A percentile compares a stretch with the other conserved stretches of the same genome.
phyloP scores from a whole-genome alignment of 148 eudicot species.

The Pouteria glomerata region DNA sequence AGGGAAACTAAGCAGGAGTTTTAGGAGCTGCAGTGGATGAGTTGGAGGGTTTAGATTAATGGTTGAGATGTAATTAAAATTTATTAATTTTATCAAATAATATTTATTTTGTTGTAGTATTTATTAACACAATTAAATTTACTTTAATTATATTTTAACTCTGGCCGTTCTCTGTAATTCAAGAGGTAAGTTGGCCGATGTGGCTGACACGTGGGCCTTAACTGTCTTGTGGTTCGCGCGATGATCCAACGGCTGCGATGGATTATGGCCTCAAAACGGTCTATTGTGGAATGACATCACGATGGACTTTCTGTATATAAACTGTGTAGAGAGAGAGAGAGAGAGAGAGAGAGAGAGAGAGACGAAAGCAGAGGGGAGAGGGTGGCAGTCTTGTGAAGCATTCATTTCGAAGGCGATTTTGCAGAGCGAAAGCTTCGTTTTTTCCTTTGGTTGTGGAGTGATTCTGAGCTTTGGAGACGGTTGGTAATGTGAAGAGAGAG shows the following conservation, averaged over 20 bases:
- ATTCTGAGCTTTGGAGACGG: neutral
- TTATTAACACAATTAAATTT: too few species aligned
- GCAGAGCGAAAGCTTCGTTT: conserved; percentile 11
- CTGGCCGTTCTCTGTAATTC: too few species aligned
- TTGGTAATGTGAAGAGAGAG: conserved; percentile 1
- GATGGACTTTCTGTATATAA: neutral
- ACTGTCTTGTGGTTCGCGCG: neutral
- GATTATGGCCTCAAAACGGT: neutral
- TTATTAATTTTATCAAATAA: too few species aligned
- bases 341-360: conserved; percentile 4
- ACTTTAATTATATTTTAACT: too few species aligned
- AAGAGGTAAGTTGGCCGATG: neutral
- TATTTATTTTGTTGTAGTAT: too few species aligned
- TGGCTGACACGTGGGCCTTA: neutral
- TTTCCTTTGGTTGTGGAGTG: conserved; percentile 12
- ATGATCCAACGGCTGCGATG: conserved; percentile 5
- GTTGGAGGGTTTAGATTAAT: too few species aligned
- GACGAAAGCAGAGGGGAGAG: neutral
- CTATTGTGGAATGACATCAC: conserved; percentile 2
- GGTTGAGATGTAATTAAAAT: too few species aligned
- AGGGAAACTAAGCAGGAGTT: too few species aligned
- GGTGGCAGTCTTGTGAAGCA: conserved; percentile 8
- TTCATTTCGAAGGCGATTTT: neutral
- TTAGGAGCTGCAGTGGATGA: too few species aligned
- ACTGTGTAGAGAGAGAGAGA: neutral